Conservation (phyloP, 768 basidiomycete genomes). For the Serendipita indica region DNA sequence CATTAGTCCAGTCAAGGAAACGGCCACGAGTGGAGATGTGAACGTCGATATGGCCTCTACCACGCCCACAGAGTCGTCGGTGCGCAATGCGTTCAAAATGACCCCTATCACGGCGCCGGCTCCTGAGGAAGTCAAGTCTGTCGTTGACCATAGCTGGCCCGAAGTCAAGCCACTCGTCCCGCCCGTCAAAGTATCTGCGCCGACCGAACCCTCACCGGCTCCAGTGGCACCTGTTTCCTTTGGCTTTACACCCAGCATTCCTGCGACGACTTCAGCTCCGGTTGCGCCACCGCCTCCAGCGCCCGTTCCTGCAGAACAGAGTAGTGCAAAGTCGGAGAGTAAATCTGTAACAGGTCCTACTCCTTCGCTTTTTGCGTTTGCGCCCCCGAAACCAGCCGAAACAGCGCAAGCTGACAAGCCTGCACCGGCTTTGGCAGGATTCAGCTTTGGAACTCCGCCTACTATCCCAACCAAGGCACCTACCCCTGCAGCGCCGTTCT, state of each 20-base stretch:
- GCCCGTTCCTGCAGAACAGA: no score
- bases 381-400: background rate
- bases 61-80: background rate
- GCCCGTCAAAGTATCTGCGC: background rate
- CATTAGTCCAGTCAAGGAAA: slow-evolving; percentile 2
- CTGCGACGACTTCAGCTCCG: background rate
- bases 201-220: background rate
- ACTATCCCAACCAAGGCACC: background rate
- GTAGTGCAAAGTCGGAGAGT: no score
- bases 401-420: no score
- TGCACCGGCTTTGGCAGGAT: no score
- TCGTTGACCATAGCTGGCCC: no score
- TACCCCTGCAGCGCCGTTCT: background rate
- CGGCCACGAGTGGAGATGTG: background rate
- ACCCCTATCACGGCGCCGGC: background rate
- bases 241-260: background rate
- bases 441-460: no score
- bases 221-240: background rate
- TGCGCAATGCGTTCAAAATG: slow-evolving; percentile 1
- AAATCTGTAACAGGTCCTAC: background rate
- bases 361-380: background rate
- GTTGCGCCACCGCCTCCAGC: no score
- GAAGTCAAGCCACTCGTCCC: no score
- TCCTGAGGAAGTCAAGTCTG: no score
- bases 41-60: slow-evolving; percentile 1